Conservation (phyloP, 768 basidiomycete species). For the Tylopilus sp. region DNA sequence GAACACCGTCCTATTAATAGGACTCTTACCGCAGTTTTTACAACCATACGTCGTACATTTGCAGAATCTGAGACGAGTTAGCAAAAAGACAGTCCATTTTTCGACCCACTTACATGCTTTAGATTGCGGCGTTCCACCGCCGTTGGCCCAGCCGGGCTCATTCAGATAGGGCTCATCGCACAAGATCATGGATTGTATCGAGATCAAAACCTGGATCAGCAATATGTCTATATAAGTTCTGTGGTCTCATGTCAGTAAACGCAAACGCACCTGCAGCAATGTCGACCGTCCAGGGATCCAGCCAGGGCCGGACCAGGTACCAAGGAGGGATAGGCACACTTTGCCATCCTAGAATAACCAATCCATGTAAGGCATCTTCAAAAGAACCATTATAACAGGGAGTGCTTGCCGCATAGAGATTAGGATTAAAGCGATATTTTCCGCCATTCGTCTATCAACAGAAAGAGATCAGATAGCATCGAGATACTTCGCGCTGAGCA, state of each 20-base stretch:
- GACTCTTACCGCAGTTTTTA: conserved; percentile 71
- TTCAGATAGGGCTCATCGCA: conserved; percentile 92
- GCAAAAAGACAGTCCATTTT: background rate
- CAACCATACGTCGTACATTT: conserved; percentile 90
- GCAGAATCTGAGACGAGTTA: conserved; percentile 63
- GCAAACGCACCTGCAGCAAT: conserved; percentile 63
- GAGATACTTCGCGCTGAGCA: background rate
- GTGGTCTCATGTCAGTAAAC: conserved; percentile 10
- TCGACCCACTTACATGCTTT: conserved; percentile 57
- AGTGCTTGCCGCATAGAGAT: conserved; percentile 76
- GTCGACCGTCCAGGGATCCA: conserved; percentile 92
- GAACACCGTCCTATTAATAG: too few relatives aligned
- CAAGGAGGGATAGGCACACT: conserved; percentile 87
- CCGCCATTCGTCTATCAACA: conserved; percentile 67
- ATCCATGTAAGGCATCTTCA: background rate
- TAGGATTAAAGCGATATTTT: conserved; percentile 90
- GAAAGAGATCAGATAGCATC: conserved; percentile 11
- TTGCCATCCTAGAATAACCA: conserved; percentile 70
- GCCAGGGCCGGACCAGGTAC: conserved; percentile 92
- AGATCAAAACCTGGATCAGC: conserved; percentile 64
- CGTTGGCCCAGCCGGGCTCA: conserved; percentile 83
- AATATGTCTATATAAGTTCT: background rate
- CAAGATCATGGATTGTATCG: conserved; percentile 95
- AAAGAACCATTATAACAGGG: background rate
- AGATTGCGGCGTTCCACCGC: conserved; percentile 71